Evolutionary conservation across 1,284 basidiomycete species (phyloP).

Genomic region (Naganishia cerealis): DNA sequence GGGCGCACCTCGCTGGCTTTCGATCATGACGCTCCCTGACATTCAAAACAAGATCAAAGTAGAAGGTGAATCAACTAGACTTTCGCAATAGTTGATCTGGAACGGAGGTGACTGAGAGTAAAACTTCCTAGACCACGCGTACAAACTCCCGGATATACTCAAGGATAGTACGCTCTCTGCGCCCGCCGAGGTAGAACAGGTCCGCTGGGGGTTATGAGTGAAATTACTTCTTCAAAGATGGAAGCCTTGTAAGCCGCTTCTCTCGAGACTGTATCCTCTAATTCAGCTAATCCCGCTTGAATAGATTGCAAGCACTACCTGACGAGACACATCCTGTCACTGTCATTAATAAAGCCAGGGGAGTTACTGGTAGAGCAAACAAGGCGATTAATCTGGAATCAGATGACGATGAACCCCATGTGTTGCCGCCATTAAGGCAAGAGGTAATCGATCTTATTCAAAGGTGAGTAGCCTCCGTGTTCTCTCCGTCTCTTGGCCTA

Average conservation of each 20-base stretch:
- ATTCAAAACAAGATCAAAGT: slow-evolving; percentile 15
- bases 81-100: not conserved
- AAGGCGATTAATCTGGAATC: slow-evolving; percentile 22
- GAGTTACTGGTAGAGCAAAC: slow-evolving; percentile 5
- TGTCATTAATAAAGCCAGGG: slow-evolving; percentile 6
- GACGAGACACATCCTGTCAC: slow-evolving; percentile 7
- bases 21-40: not conserved
- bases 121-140: not conserved
- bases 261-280: not conserved
- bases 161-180: too few relatives aligned
- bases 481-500: not conserved
- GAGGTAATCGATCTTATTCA: slow-evolving; percentile 16
- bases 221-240: slow-evolving; percentile 19
- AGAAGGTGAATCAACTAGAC: slow-evolving; percentile 14
- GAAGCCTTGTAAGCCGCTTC: slow-evolving; percentile 13
- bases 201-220: not conserved
- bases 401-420: slow-evolving; percentile 18
- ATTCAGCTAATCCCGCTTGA: not conserved
- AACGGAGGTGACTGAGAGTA: not conserved
- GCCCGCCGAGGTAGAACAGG: too few relatives aligned
- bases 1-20: too few relatives aligned
- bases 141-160: not conserved
- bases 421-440: not conserved
- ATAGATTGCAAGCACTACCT: slow-evolving; percentile 18
- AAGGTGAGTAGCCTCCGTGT: not conserved